Evolutionary conservation across 768 basidiomycete genomes (phyloP), one percentile per base, ranked within the genome.

Genomic region (Strobilomyces confusus): DNA sequence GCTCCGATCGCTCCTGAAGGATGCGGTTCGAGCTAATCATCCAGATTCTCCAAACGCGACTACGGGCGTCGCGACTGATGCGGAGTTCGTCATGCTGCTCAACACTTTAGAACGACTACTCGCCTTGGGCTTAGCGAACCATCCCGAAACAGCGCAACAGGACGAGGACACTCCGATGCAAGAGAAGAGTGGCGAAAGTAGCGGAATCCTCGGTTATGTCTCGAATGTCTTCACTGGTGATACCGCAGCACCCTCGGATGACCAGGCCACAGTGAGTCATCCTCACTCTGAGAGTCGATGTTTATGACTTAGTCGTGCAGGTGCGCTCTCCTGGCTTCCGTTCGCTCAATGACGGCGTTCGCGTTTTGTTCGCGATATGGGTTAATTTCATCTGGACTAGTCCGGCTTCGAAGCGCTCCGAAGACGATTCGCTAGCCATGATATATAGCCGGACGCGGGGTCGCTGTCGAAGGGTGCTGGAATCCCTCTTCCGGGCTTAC

Each of bases 191-290:
- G 73, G 75, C 17, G 84, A 86, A 57, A 74, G 75, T 9, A 77
- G 80, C 63, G 87, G 94, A 1, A 71, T 98, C 12, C 75, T 98
- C 0, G 92, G 94, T 9, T 89, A 92, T 62, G 87, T 99, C 48
- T 94, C 93, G 2, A 90, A 84, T 51, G 95, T 98, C 2, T 95
- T 99, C 63, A 81, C 87, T 38, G 82, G 83, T 0, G 90, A 93
- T n/a, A 77, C 73, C 33, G 62, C 72, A 9, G 69, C 76, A 12
- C 66, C 69, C 50, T 63, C 69, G 15, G 83, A 83, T 14, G 87
- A 87, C 34, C 80, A 80, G 56, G 63, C 83, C 9, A 78, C 76
- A 51, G 89, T 86, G 59, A 64, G 81, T 72, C 9, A 36, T 22
- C 49, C 47, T 51, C 51, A 26, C 34, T 42, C 17, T 17, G 26